These are phyloP conservation scores for Stachybotrys elegans DNA, from an alignment of 2,329 filamentous ascomycete genomes.

Conservation along the genomic window DNA sequence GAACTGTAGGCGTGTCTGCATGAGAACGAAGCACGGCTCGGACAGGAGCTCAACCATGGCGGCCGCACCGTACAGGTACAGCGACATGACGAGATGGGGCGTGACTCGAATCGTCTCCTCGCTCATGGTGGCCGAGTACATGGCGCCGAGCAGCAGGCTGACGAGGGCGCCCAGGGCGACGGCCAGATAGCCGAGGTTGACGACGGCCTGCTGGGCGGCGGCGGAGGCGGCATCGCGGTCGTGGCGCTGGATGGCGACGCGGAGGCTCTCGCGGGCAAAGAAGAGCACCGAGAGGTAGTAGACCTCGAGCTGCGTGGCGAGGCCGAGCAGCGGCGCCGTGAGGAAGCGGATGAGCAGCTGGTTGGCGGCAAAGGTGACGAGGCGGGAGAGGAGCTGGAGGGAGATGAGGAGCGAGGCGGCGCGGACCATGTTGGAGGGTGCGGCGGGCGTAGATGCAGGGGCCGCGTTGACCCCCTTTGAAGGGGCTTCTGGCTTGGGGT, in stretches of 20 bases:
- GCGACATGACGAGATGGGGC: slow-evolving; percentile 54
- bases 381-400: slow-evolving; percentile 81
- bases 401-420: slow-evolving; percentile 83
- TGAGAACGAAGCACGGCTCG: slow-evolving; percentile 84
- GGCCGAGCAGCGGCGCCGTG: slow-evolving; percentile 76
- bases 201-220: slow-evolving; percentile 57
- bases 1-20: slow-evolving; percentile 77
- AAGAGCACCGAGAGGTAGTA: slow-evolving; percentile 92
- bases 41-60: slow-evolving; percentile 70
- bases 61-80: slow-evolving; percentile 51
- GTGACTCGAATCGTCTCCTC: slow-evolving; percentile 47
- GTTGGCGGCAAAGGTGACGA: slow-evolving; percentile 86
- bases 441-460: neutral
- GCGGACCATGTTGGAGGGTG: slow-evolving; percentile 39
- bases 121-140: slow-evolving; percentile 57
- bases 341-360: slow-evolving; percentile 84
- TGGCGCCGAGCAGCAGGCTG: slow-evolving; percentile 56
- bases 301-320: slow-evolving; percentile 86
- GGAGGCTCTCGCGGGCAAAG: slow-evolving; percentile 85
- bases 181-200: slow-evolving; percentile 84
- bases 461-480: no score
- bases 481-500: no score
- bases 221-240: slow-evolving; percentile 11
- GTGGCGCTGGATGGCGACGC: slow-evolving; percentile 86
- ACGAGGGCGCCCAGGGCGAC: slow-evolving; percentile 63